A percentile compares a stretch with the other conserved stretches of the same genome.
Conservation (phyloP, 2,329 filamentous ascomycete species). For the Periconia sp. region DNA sequence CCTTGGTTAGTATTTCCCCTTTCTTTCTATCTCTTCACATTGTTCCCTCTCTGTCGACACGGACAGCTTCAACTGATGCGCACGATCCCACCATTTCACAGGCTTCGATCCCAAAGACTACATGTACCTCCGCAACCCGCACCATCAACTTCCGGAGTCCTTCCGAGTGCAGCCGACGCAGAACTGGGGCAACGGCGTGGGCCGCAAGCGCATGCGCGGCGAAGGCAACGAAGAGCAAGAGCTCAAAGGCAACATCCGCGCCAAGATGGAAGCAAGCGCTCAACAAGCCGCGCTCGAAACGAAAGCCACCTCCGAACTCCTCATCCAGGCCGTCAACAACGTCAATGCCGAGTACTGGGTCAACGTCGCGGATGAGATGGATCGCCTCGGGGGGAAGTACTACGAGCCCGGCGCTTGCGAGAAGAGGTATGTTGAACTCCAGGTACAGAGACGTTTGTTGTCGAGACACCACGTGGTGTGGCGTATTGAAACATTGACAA, state of each 20-base stretch:
- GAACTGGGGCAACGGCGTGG: constrained; percentile 8
- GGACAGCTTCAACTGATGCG: no score
- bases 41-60: background rate
- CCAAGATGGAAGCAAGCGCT: constrained; percentile 4
- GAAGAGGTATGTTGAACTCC: constrained; percentile 18
- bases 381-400: constrained; percentile 23
- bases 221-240: constrained; percentile 22
- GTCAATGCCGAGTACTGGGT: constrained; percentile 35
- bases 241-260: constrained; percentile 25
- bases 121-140: constrained; percentile 30
- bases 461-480: no score
- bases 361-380: constrained; percentile 34
- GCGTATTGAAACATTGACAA: no score
- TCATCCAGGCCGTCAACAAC: constrained; percentile 31
- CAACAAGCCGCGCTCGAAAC: constrained; percentile 16
- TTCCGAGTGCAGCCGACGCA: background rate
- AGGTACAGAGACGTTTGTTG: no score
- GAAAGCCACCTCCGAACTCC: constrained; percentile 20
- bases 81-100: constrained; percentile 10
- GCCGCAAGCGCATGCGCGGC: constrained; percentile 22
- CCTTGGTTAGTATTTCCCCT: background rate
- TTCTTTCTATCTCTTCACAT: background rate
- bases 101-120: constrained; percentile 38
- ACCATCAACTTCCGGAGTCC: background rate
- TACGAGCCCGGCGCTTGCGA: constrained; percentile 23